phyloP scores from a whole-genome alignment of 1,139 yeast genomes.

The Pichia sp. region DNA sequence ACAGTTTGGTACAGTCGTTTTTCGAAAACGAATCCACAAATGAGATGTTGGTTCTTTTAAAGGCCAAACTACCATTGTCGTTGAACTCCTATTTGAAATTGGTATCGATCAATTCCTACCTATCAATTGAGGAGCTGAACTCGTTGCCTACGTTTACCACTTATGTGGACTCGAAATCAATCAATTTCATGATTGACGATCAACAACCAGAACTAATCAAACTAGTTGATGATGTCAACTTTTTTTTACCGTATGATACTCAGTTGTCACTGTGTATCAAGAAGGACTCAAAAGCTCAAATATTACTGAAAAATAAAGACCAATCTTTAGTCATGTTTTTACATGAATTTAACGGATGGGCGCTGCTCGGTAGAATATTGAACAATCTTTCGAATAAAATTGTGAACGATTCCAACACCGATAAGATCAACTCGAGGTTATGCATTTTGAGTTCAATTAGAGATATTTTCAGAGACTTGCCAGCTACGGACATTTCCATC shows the following conservation, averaged over 20 bases:
- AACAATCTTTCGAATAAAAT: conserved; percentile 47
- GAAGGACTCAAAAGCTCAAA: conserved; percentile 61
- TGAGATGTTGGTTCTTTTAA: conserved; percentile 47
- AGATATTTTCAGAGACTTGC: conserved; percentile 27
- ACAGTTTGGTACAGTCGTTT: conserved; percentile 46
- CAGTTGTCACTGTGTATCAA: conserved; percentile 34
- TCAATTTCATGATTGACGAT: conserved; percentile 40
- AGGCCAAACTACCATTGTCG: conserved; percentile 71
- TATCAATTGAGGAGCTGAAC: conserved; percentile 57
- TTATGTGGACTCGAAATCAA: conserved; percentile 29
- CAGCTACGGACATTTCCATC: conserved; percentile 35
- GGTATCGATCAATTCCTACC: conserved; percentile 53
- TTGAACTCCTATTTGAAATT: conserved; percentile 55
- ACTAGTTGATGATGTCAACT: conserved; percentile 32
- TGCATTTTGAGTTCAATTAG: conserved; percentile 31
- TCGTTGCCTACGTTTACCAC: conserved; percentile 55
- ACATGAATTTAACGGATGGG: conserved; percentile 79
- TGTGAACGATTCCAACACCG: conserved; percentile 25
- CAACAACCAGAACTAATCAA: conserved; percentile 44
- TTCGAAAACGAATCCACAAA: conserved; percentile 48
- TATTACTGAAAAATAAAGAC: conserved; percentile 31
- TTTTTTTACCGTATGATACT: conserved; percentile 46
- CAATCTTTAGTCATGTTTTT: conserved; percentile 51
- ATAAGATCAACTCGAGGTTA: conserved; percentile 31
- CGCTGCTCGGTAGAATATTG: conserved; percentile 67